Percentiles rank a stretch among this genome's conserved stretches.
Evolutionary conservation across 306 rosid species (phyloP).

Genomic region (Cicer arietinum): DNA sequence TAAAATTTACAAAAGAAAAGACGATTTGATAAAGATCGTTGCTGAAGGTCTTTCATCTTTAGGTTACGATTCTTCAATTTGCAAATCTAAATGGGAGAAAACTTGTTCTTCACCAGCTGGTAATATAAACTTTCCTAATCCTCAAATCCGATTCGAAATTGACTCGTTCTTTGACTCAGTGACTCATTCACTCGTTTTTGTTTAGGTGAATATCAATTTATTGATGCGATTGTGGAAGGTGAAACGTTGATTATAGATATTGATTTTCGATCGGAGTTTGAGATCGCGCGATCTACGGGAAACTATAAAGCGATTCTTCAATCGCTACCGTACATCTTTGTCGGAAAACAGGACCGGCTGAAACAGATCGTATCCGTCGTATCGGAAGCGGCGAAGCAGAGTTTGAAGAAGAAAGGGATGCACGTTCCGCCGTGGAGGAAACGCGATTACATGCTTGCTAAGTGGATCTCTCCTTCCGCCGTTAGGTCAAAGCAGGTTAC

Average conservation of each 20-base stretch:
- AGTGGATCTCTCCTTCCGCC: conserved; percentile 78
- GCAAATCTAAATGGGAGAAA: conserved; percentile 96
- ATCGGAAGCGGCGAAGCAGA: conserved; percentile 82
- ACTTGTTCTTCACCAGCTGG: conserved; percentile 83
- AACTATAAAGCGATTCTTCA: conserved; percentile 80
- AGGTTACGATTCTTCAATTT: conserved; percentile 77
- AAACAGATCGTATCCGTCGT: conserved; percentile 73
- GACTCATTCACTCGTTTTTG: not conserved
- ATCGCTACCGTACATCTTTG: conserved; percentile 80
- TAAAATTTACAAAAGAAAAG: conserved; percentile 66
- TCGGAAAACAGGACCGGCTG: conserved; percentile 79
- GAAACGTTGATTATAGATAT: conserved; percentile 79
- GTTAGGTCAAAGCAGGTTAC: conserved; percentile 34
- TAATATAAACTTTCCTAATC: conserved; percentile 20
- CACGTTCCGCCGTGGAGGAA: conserved; percentile 97
- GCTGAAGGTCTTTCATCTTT: conserved; percentile 66
- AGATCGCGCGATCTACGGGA: conserved; percentile 86
- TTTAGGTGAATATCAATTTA: conserved; percentile 88
- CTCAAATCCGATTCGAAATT: not conserved
- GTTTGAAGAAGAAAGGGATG: conserved; percentile 96
- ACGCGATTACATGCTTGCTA: conserved; percentile 84
- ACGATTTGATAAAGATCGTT: conserved; percentile 72
- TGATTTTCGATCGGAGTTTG: conserved; percentile 93
- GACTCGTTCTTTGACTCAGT: not conserved
- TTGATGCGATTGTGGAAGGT: conserved; percentile 73